phyloP scores from a whole-genome alignment of 257 asterid species.

The Scutellaria baicalensis region DNA sequence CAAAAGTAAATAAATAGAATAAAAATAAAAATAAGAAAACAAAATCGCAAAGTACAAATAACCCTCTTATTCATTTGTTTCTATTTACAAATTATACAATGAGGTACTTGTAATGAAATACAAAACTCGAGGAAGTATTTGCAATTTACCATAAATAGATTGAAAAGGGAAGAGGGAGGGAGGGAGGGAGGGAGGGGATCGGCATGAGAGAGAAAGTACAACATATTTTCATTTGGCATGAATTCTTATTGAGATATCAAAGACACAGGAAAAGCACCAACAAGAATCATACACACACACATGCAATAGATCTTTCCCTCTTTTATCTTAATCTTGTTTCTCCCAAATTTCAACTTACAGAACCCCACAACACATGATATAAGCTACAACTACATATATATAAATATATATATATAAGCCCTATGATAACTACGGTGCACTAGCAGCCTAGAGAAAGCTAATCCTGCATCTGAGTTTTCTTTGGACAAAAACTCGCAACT shows the following conservation, averaged over 20 bases:
- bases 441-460: conserved; percentile 27
- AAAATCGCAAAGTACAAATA: too few relatives aligned
- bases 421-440: conserved; percentile 36
- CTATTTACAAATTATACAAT: too few relatives aligned
- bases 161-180: too few relatives aligned
- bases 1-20: too few relatives aligned
- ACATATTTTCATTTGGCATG: neutral
- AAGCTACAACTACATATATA: conserved; percentile 39
- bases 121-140: too few relatives aligned
- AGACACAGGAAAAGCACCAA: neutral
- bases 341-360: conserved; percentile 26
- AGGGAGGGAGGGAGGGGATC: too few relatives aligned
- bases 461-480: conserved; percentile 17
- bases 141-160: neutral
- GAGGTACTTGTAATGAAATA: too few relatives aligned
- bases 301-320: conserved; percentile 3
- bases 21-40: too few relatives aligned
- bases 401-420: conserved; percentile 25
- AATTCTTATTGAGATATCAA: conserved; percentile 1
- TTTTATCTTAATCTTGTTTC: conserved; percentile 8
- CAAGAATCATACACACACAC: neutral
- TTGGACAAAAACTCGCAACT: conserved; percentile 27
- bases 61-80: too few relatives aligned
- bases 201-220: neutral
- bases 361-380: conserved; percentile 22